Base-by-base conservation (phyloP, 1,284 basidiomycete species). In the Puccinia brachypodii region DNA sequence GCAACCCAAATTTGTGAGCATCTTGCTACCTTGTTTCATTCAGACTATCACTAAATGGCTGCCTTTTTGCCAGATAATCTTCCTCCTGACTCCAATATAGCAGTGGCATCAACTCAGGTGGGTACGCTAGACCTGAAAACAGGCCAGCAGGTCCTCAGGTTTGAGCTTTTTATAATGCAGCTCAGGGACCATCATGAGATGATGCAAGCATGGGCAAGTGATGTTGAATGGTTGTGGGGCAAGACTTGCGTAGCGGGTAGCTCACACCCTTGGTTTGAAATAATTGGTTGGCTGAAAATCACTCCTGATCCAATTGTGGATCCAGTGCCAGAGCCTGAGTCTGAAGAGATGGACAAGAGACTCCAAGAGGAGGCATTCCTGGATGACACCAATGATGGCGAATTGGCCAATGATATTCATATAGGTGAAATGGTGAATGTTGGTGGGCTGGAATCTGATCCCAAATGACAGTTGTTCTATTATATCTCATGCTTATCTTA, bases 91-190 rank as follows among this genome's bases (percentile, higher is more conserved):
- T 71, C 42, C 16, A 16, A 71, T 0, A 31, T 42, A 28, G 68
- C 9, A 31, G 68, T 44, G 68, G 38, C 68, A 47, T 16, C 42
- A n/a, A 47, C 44, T 47, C 40, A n/a, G 13, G 44, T 71, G 1
- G 42, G 42, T 31, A 71, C 40, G 9, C 33, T 66, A 66, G 64
- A 66, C 64, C 14, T 66, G 36, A 11, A 71, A 28, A 31, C 68
- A 47, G 25, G 68, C 3, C 68, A 71, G n/a, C 68, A 71, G 14
- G 68, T 47, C n/a, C 68, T 71, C 19, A 71, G 13, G 25, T 47
- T 71, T 44, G 68, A 71, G 28, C n/a, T 71, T 47, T 71, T 28
- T n/a, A 28, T n/a, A n/a, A n/a, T 47, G 25, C 68, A 71, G 68
- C 68, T 47, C 16, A 16, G 4, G 1, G 42, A 47, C 1, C 42